Evolutionary conservation across 768 basidiomycete species (phyloP).

Genomic region (Fibroporia radiculosa): DNA sequence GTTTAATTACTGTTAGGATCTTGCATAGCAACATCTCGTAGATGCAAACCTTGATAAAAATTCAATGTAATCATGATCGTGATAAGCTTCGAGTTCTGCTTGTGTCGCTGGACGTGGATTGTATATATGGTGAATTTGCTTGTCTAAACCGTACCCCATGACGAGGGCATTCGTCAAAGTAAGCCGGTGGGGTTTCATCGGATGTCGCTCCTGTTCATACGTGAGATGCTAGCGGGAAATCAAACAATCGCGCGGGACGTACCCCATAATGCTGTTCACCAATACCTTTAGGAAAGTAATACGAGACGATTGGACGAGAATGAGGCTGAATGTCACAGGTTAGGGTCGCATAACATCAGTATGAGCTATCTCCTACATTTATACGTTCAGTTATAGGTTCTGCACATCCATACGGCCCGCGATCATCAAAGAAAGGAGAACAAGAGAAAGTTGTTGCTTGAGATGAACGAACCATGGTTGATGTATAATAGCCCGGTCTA

Average conservation of each 20-base stretch:
- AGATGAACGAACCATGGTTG: slow-evolving; percentile 32
- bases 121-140: slow-evolving; percentile 89
- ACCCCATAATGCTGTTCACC: slow-evolving; percentile 98
- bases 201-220: slow-evolving; percentile 77
- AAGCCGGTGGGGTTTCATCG: slow-evolving; percentile 97
- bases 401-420: slow-evolving; percentile 61
- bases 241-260: slow-evolving; percentile 20
- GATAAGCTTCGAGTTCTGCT: slow-evolving; percentile 84
- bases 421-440: slow-evolving; percentile 68
- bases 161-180: slow-evolving; percentile 94
- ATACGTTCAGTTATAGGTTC: slow-evolving; percentile 76
- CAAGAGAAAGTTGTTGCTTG: slow-evolving; percentile 60
- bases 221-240: neutral
- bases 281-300: slow-evolving; percentile 91
- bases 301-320: slow-evolving; percentile 86
- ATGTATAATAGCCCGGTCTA: no score
- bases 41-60: slow-evolving; percentile 76
- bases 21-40: neutral
- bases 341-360: no score
- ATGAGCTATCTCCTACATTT: slow-evolving; percentile 42
- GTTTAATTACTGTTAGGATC: neutral
- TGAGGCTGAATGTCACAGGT: slow-evolving; percentile 68
- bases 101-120: slow-evolving; percentile 84
- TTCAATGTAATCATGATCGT: slow-evolving; percentile 93
- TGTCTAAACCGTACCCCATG: slow-evolving; percentile 92